Evolutionary conservation across 1,139 yeast species (phyloP).

Genomic region (Debaryomyces psychrophilus): DNA sequence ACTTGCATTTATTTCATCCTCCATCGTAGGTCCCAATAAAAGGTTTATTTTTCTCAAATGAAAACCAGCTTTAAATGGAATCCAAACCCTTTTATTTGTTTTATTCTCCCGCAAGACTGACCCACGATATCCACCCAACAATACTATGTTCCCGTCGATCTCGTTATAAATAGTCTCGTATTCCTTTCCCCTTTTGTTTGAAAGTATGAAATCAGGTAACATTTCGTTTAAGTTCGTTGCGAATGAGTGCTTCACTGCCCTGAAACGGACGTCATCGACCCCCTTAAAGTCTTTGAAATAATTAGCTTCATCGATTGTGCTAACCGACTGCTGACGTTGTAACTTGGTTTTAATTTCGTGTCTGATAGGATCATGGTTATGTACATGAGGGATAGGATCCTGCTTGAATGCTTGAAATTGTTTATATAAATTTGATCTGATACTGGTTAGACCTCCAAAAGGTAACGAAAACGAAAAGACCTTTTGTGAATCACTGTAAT

Average conservation of each 20-base stretch:
- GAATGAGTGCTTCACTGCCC: conserved; percentile 69
- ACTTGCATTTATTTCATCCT: conserved; percentile 59
- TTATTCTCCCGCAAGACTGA: conserved; percentile 69
- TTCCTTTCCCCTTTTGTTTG: conserved; percentile 26
- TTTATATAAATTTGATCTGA: conserved; percentile 29
- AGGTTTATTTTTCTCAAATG: conserved; percentile 70
- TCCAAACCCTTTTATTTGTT: conserved; percentile 76
- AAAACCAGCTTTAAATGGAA: conserved; percentile 85
- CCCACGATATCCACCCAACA: conserved; percentile 90
- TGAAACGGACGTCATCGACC: conserved; percentile 64
- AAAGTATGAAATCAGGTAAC: conserved; percentile 30
- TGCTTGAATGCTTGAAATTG: conserved; percentile 27
- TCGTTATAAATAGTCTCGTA: conserved; percentile 42
- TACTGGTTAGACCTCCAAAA: conserved; percentile 36
- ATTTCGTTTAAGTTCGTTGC: conserved; percentile 52
- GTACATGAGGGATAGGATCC: conserved; percentile 29
- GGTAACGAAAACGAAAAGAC: conserved; percentile 48
- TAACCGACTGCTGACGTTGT: conserved; percentile 57
- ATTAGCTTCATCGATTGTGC: conserved; percentile 66
- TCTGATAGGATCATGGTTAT: conserved; percentile 21
- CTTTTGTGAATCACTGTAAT: conserved; percentile 27
- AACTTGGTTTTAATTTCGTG: conserved; percentile 50
- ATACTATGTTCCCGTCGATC: conserved; percentile 73
- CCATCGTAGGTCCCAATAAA: conserved; percentile 68
- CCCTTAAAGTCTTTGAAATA: conserved; percentile 59